Percentiles rank a stretch among this genome's conserved stretches.
These are phyloP conservation scores for Entomophthora muscae DNA, from an alignment of 371 early-diverging fungal species.

Conservation along the genomic window DNA sequence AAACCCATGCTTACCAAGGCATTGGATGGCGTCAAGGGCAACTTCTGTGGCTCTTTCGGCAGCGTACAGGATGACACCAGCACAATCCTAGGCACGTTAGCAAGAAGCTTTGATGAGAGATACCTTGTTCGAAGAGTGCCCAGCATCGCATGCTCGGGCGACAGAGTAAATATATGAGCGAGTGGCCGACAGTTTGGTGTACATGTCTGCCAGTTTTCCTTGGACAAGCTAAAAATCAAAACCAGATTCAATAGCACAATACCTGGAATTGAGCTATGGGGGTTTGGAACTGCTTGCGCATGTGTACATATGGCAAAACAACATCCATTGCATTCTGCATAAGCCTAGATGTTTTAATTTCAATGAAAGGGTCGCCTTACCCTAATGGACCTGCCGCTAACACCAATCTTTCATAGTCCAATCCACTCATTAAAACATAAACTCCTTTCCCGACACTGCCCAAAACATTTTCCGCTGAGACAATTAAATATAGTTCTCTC, in stretches of 20 bases:
- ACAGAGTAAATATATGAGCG: constrained; percentile 86
- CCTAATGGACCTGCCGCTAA: constrained; percentile 89
- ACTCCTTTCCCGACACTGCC: constrained; percentile 79
- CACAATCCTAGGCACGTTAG: constrained; percentile 61
- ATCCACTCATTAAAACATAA: constrained; percentile 93
- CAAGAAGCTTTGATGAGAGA: neutral
- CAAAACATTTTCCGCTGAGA: constrained; percentile 65
- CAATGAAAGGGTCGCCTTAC: constrained; percentile 13
- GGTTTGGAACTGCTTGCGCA: constrained; percentile 73
- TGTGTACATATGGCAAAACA: constrained; percentile 70
- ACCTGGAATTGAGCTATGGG: constrained; percentile 83
- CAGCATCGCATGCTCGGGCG: constrained; percentile 70
- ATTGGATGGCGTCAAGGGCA: constrained; percentile 90
- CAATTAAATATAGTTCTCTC: constrained; percentile 2
- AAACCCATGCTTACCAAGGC: constrained; percentile 27
- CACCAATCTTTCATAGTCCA: constrained; percentile 85
- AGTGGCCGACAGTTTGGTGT: constrained; percentile 83
- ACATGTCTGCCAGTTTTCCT: constrained; percentile 94
- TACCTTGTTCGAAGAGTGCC: constrained; percentile 50
- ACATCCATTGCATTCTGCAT: constrained; percentile 85
- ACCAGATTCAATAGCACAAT: constrained; percentile 3
- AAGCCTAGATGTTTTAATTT: constrained; percentile 22
- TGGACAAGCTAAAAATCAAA: constrained; percentile 49
- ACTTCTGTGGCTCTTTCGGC: constrained; percentile 93
- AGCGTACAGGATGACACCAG: constrained; percentile 86